phyloP scores from a whole-genome alignment of 2,329 filamentous ascomycete genomes.

The Alternaria tenuissima region DNA sequence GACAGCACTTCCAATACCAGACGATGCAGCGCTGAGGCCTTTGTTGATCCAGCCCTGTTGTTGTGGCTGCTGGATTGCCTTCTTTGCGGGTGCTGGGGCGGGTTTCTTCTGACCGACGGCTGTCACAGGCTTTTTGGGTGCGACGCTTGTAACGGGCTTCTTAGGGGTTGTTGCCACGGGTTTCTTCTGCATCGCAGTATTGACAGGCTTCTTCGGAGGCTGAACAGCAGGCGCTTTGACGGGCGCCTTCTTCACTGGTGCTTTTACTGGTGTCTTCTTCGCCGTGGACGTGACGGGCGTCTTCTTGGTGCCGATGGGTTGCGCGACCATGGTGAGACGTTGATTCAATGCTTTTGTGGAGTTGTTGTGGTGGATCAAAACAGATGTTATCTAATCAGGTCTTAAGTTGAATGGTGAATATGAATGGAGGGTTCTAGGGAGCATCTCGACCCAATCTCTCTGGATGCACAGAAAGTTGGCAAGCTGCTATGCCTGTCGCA shows the following conservation, averaged over 20 bases:
- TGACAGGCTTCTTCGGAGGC: conserved; percentile 29
- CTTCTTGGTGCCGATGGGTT: conserved; percentile 40
- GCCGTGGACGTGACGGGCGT: conserved; percentile 24
- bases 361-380: background rate
- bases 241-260: conserved; percentile 6
- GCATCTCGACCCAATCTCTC: conserved; percentile 9
- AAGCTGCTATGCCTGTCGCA: conserved; percentile 14
- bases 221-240: conserved; percentile 16
- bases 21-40: conserved; percentile 22
- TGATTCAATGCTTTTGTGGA: background rate
- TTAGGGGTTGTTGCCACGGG: conserved; percentile 9
- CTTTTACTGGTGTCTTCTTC: conserved; percentile 24
- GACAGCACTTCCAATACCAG: conserved; percentile 44
- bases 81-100: conserved; percentile 16
- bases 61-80: conserved; percentile 29
- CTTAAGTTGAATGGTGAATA: background rate
- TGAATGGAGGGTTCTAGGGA: background rate
- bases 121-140: conserved; percentile 23
- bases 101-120: conserved; percentile 22
- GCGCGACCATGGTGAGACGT: conserved; percentile 30
- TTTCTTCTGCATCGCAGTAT: conserved; percentile 31
- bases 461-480: conserved; percentile 25
- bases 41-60: conserved; percentile 57
- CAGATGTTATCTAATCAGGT: background rate
- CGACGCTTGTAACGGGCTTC: conserved; percentile 7